Evolutionary conservation across 2,329 filamentous ascomycete genomes (phyloP), one percentile per base, ranked within the genome.

Genomic region (Clonostachys solani): DNA sequence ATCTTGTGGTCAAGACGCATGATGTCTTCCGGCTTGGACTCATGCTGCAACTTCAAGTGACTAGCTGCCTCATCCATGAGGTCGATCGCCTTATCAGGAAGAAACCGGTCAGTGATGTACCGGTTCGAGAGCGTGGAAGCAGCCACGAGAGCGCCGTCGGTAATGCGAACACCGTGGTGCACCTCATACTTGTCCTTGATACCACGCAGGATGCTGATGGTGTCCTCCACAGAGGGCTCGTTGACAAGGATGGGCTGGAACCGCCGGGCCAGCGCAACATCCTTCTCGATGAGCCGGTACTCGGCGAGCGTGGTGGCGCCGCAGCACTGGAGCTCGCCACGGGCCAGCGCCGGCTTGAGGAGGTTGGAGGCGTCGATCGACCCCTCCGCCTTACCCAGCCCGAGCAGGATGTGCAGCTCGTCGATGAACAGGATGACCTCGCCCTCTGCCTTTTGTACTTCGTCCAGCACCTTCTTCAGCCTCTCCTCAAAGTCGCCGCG

Each of bases 111-210:
- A 13, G 92, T 96, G 56, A 99, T 94, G 65, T 97, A 99, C 45
- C 94, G 87, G 60, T 97, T 97, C 52, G 89, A 94, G 61, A 95
- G 88, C 0, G 89, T 88, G 3, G 92, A 92, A 3, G 94, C 92
- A 2, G 94, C 91, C 13, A 99, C 92, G 12, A 97, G 72, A 7
- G 94, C 91, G 3, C 87, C 86, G 58, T 97, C 94, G 0, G 90
- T 95, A 54, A 99, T 97, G 46, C 92, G 80, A 1, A 97, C 92
- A 67, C 94, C 92, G 60, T 99, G 94, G 55, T 97, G 94, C 1
- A 97, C 89, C 65, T 97, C 94, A 60, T 99, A 99, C 55, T 91
- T 89, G 60, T 97, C 92, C 62, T 97, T 97, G 72, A 99, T 96
- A 43, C 92, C 94, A 60, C 94, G 84, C 1, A 99, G 74, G 48